Evolutionary conservation across 352 stramenopile species (phyloP), one percentile per base, ranked within the genome.

Genomic region (Phytophthora sansomeana): DNA sequence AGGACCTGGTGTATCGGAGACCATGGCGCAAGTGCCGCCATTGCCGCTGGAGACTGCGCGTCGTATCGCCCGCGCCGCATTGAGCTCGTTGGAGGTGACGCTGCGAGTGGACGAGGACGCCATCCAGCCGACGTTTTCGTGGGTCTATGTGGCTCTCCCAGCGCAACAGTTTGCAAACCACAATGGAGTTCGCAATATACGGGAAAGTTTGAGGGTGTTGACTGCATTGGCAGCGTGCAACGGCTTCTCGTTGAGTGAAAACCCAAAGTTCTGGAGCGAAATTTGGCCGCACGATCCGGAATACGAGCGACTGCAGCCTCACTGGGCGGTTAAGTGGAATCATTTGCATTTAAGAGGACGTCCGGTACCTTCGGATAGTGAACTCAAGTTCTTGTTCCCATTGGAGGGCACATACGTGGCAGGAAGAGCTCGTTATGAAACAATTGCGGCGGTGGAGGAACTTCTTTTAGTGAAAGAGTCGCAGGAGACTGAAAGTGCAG

Each of bases 221-320:
- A 63, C 41, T 14, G 30, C 63, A 5, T 24, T 75, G 14, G 43
- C 46, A n/a, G 39, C 32, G 2, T 75, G 67, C 30, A 38, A 50
- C 4, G 67, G 62, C 21, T 69, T 69, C 26, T 51, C 38, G 6
- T 16, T 75, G 28, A 11, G 7, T 9, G 51, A 69, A 16, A 75
- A 72, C 24, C 19, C 26, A 4, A 48, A 30, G 17, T 75, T 75
- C 39, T 75, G 63, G 68, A 62, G 51, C 32, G 56, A 63, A 13
- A 13, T 72, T 5, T 67, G 66, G 32, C 52, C 63, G 4, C 32
- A 41, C 0, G 42, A 58, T 21, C 42, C 52, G 8, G 19, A 24
- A 30, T 29, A 16, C 16, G 36, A 47, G 33, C 29, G 38, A 0
- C 33, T 66, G 24, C 58, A 63, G 48, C 66, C 52, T 14, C 49